Evolutionary conservation across 2,329 filamentous ascomycete genomes (phyloP), one percentile per base, ranked within the genome.

Genomic region (Trichoderma sp.): DNA sequence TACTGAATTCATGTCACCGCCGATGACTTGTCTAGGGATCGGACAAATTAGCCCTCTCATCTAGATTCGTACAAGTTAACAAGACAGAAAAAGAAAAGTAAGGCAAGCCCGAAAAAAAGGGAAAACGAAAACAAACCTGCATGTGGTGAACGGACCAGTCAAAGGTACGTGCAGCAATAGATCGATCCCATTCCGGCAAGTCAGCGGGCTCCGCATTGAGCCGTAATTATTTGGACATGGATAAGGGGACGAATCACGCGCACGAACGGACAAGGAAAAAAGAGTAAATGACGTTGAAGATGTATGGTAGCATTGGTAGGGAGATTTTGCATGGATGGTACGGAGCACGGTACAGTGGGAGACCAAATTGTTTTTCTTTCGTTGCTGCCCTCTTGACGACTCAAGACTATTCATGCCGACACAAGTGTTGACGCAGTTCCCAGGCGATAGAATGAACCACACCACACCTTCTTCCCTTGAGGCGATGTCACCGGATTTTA

Each of bases 141-240:
- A 34, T 27, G 37, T 32, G 3, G n/a, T 22, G 53, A 17, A 67
- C 42, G 50, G 56, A 25, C 45, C 59, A 52, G 39, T 27, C n/a
- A 42, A 59, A 42, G 66, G 66, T 48, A 29, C 59, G 58, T 64
- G 50, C 59, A 57, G 35, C 58, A 63, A 60, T 45, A 67, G 64
- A 68, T 68, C 67, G 67, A 68, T 68, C 60, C 56, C 35, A 29
- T 58, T 57, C 8, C 60, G 60, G 67, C 67, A 68, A 68, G 67
- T 68, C 52, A 59, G 42, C 63, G 52, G 61, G 52, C 52, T 65
- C 63, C 63, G 63, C 63, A 56, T 56, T 65, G 63, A 65, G 63
- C 63, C 63, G 63, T 65, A 48, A 57, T 56, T 65, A 57, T 48
- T 17, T 57, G 17, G 58, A 50, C 58, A 52, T 63, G 59, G 59